Evolutionary conservation across 331 rosid genomes (phyloP).

Genomic region (Rosa hybrid): DNA sequence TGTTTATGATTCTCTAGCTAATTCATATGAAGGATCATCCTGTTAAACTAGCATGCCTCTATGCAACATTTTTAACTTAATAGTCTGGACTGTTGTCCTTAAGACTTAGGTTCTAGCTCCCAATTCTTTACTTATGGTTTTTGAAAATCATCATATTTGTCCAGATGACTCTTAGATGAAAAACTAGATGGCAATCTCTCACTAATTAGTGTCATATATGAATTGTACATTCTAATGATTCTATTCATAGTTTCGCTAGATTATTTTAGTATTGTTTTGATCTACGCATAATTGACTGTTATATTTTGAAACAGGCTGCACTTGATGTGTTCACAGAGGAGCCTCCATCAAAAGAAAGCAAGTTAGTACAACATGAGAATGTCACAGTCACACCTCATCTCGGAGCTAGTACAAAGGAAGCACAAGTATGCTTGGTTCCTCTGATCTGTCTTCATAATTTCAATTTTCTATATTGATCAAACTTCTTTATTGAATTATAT

Average conservation of each 20-base stretch:
- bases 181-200: neutral
- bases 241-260: neutral
- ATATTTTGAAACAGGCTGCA: constrained; percentile 60
- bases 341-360: constrained; percentile 80
- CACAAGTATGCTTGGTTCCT: constrained; percentile 57
- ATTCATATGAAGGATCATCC: neutral
- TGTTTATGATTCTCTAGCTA: neutral
- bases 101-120: neutral
- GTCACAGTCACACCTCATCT: constrained; percentile 91
- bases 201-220: neutral
- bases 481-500: neutral
- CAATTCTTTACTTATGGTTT: neutral
- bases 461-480: neutral
- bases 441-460: neutral
- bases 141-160: neutral
- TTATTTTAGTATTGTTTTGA: neutral
- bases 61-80: neutral
- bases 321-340: constrained; percentile 88
- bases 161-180: neutral
- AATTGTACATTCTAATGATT: neutral
- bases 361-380: constrained; percentile 75
- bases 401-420: constrained; percentile 96
- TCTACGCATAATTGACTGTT: neutral
- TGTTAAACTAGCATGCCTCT: neutral
- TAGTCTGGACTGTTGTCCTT: neutral